Evolutionary conservation across 495 filamentous ascomycete genomes (phyloP), one percentile per base, ranked within the genome.

Genomic region (Penicillium herquei): DNA sequence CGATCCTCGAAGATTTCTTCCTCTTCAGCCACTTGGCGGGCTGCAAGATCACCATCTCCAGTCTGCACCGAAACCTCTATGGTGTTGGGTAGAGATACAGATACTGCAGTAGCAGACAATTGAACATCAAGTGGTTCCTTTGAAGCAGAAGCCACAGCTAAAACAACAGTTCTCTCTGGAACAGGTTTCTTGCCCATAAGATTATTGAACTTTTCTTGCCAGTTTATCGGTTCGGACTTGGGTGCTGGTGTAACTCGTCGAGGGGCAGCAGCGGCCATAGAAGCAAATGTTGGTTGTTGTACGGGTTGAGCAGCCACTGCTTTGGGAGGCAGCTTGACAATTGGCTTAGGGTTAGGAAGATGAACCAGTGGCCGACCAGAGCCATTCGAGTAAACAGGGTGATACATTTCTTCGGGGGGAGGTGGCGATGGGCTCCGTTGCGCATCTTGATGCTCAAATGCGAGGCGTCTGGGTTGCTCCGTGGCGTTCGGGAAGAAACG

Each of bases 1-100:
- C 88, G 87, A 64, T 92, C 87, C 55, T 91, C 89, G 52, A 93
- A 91, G 58, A 90, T 87, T 53, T 87, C 88, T 57, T 93, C 89
- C 13, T 84, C 86, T 69, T 91, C 88, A 32, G 85, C 86, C 61
- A 87, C 86, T 21, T 82, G 82, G 57, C 81, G 85, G 4, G 80
- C 82, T 39, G 74, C 78, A 21, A 72, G 48, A 47, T 77, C 70
- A n/a, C 72, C 74, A 54, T 72, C 70, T 34, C 73, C 74, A 18
- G 51, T 51, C 10, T 62, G 66, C 12, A 53, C 33, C 12, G 60
- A 67, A 51, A 46, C 61, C 34, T 59, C 61, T 26, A 62, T 17
- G 7, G 30, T 68, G 33, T 68, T 69, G 10, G 86, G 86, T 11
- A 87, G 69, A 13, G 84, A 83, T 35, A 87, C 81, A 1, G 82